phyloP scores from a whole-genome alignment of 345 rosid species.

The Bruguiera parviflora region DNA sequence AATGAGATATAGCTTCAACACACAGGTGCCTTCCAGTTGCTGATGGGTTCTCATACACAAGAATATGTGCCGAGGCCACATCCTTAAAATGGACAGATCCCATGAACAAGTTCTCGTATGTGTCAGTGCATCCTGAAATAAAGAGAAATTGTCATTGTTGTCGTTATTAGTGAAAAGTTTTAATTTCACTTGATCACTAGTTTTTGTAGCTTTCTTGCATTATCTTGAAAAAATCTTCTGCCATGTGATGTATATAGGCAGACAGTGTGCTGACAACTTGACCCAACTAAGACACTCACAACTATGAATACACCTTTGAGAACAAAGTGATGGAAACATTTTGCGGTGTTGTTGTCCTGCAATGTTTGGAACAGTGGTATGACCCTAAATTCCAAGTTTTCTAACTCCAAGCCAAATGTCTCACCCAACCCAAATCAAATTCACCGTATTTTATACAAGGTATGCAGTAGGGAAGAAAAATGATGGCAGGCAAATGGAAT shows the following conservation, averaged over 20 bases:
- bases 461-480: not conserved
- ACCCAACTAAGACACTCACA: no score
- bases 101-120: constrained; percentile 69
- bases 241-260: no score
- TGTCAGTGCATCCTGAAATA: constrained; percentile 76
- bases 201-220: no score
- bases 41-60: constrained; percentile 76
- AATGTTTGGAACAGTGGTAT: no score
- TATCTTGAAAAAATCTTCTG: no score
- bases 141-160: not conserved
- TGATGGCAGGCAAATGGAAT: not conserved
- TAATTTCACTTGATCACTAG: no score
- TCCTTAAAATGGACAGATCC: constrained; percentile 92
- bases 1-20: constrained; percentile 83
- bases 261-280: no score
- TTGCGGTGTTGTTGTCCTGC: no score
- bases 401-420: not conserved
- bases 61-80: constrained; percentile 78
- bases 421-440: not conserved
- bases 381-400: no score
- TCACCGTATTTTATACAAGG: no score
- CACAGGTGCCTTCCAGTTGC: constrained; percentile 85
- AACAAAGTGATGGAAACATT: no score
- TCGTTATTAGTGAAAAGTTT: not conserved
- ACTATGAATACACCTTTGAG: no score